phyloP scores from a whole-genome alignment of 2,329 filamentous ascomycete genomes.

The Fusarium sp. region DNA sequence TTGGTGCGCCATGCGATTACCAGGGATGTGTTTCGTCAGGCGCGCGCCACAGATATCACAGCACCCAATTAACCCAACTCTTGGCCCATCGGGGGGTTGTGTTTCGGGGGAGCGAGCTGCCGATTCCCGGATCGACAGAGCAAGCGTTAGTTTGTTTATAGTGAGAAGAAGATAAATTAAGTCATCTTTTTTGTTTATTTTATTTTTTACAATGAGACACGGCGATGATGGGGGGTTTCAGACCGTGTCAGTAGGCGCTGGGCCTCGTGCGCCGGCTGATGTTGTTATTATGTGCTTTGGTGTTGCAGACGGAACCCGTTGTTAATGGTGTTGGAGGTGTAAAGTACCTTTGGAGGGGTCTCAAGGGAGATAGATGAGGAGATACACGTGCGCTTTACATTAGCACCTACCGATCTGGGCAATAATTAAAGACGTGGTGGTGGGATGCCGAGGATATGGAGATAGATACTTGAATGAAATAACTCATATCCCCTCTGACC shows the following conservation, averaged over 20 bases:
- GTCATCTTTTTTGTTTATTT: background rate
- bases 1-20: slow-evolving; percentile 12
- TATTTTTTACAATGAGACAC: slow-evolving; percentile 1
- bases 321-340: slow-evolving; percentile 6
- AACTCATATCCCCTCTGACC: slow-evolving; percentile 13
- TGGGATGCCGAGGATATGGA: background rate
- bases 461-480: background rate
- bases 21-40: slow-evolving; percentile 48
- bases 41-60: slow-evolving; percentile 44
- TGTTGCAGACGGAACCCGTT: slow-evolving; percentile 4
- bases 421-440: slow-evolving; percentile 16
- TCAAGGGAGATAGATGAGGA: background rate
- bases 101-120: slow-evolving; percentile 34
- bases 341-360: slow-evolving; percentile 6
- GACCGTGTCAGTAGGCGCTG: slow-evolving; percentile 24
- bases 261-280: slow-evolving; percentile 8
- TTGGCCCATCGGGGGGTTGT: background rate
- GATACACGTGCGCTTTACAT: slow-evolving; percentile 44
- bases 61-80: background rate
- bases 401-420: slow-evolving; percentile 42
- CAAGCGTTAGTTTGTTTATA: slow-evolving; percentile 4
- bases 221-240: slow-evolving; percentile 31
- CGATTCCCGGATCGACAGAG: slow-evolving; percentile 38
- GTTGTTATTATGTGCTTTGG: background rate
- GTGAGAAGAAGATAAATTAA: slow-evolving; percentile 2